A percentile compares a stretch with the other conserved stretches of the same genome.
Evolutionary conservation across 108 stramenopile genomes (phyloP).

Genomic region (Pseudonitzschia delicatissima): DNA sequence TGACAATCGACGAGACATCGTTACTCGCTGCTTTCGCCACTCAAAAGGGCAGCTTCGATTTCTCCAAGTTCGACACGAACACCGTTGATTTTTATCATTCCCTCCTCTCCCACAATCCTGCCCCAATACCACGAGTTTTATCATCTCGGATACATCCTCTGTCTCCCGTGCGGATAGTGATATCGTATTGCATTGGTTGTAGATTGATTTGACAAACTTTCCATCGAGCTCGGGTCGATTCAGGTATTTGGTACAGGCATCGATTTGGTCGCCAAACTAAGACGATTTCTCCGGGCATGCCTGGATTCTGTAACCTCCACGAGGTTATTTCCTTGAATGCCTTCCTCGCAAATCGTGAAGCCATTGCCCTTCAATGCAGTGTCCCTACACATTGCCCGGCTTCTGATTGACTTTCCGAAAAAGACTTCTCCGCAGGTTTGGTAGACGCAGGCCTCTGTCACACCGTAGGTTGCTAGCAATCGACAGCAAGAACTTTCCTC

Average conservation of each 20-base stretch:
- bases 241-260: slow-evolving; percentile 55
- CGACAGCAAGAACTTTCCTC: slow-evolving; percentile 27
- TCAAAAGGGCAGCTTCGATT: slow-evolving; percentile 63
- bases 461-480: slow-evolving; percentile 80
- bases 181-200: background rate
- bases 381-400: slow-evolving; percentile 57
- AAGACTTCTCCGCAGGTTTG: slow-evolving; percentile 75
- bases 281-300: slow-evolving; percentile 63
- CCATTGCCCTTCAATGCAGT: slow-evolving; percentile 51
- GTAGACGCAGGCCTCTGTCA: slow-evolving; percentile 89
- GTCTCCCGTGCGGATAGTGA: slow-evolving; percentile 79
- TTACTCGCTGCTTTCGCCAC: slow-evolving; percentile 21
- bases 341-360: slow-evolving; percentile 46
- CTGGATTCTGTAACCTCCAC: slow-evolving; percentile 43
- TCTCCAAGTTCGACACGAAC: slow-evolving; percentile 78
- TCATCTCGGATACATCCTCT: slow-evolving; percentile 46
- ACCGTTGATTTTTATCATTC: slow-evolving; percentile 84
- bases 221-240: slow-evolving; percentile 47
- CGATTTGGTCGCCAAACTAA: slow-evolving; percentile 66
- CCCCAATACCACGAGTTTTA: slow-evolving; percentile 54
- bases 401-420: background rate
- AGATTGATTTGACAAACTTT: slow-evolving; percentile 36
- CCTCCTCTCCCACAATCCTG: slow-evolving; percentile 74
- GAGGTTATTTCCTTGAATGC: slow-evolving; percentile 20
- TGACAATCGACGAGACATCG: slow-evolving; percentile 28